Evolutionary conservation across 306 rosid genomes (phyloP).

Genomic region (Citrullus colocynthis): DNA sequence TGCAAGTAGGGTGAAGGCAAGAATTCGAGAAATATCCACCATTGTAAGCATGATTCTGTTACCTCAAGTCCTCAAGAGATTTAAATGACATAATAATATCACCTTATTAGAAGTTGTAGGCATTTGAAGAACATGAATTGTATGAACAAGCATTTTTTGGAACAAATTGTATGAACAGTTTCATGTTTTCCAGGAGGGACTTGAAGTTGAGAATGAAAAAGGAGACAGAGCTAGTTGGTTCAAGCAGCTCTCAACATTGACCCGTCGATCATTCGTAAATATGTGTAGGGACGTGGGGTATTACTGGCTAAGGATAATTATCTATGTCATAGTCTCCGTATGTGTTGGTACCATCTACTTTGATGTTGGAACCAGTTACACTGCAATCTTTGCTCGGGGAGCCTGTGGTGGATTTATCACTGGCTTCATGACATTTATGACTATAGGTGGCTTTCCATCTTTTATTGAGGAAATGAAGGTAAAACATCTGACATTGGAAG

Average conservation of each 20-base stretch:
- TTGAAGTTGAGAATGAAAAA: slow-evolving; percentile 18
- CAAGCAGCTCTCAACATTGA: slow-evolving; percentile 68
- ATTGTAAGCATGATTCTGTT: slow-evolving; percentile 32
- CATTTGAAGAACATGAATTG: not conserved
- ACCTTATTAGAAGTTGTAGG: not conserved
- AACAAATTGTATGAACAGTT: not conserved
- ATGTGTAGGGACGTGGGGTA: slow-evolving; percentile 97
- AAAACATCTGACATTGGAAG: not conserved
- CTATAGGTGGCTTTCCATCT: slow-evolving; percentile 97
- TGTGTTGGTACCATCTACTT: slow-evolving; percentile 92
- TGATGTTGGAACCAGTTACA: slow-evolving; percentile 65
- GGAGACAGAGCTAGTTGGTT: slow-evolving; percentile 81
- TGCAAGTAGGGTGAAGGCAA: slow-evolving; percentile 39
- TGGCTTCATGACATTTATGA: slow-evolving; percentile 98
- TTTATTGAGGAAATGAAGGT: slow-evolving; percentile 97
- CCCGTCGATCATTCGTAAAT: slow-evolving; percentile 69
- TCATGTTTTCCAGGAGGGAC: slow-evolving; percentile 40
- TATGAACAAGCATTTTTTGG: not conserved
- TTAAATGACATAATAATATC: not conserved
- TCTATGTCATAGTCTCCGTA: slow-evolving; percentile 65
- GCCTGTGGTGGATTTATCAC: slow-evolving; percentile 93
- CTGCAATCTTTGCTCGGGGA: slow-evolving; percentile 85
- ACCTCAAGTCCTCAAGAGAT: not conserved
- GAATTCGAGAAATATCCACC: slow-evolving; percentile 52
- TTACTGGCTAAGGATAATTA: slow-evolving; percentile 85